Evolutionary conservation across 805 yeast species (phyloP).

Genomic region (Pichia nakasei): DNA sequence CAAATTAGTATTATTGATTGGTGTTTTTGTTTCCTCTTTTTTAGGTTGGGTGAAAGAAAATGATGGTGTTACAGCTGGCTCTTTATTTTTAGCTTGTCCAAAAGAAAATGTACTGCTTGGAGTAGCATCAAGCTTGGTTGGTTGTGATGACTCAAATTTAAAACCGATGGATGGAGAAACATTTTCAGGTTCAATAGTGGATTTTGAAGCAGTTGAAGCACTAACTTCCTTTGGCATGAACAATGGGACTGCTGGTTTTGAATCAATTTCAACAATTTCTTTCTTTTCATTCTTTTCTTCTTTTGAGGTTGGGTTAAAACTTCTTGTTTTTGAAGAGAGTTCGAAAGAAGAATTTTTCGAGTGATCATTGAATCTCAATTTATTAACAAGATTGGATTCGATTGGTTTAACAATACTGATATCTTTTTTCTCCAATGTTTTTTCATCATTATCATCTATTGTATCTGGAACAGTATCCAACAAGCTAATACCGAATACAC

Average conservation of each 20-base stretch:
- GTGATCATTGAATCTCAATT: constrained; percentile 18
- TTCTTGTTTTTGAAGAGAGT: constrained; percentile 10
- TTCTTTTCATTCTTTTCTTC: background rate
- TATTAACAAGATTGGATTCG: constrained; percentile 8
- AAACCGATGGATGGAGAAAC: constrained; percentile 1
- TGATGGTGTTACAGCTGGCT: background rate
- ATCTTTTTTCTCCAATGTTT: background rate
- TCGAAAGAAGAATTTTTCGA: constrained; percentile 8
- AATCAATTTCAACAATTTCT: background rate
- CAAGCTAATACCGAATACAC: constrained; percentile 17
- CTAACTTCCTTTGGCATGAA: background rate
- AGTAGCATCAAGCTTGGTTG: no score
- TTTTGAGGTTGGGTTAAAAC: background rate
- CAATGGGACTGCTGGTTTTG: background rate
- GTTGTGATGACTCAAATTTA: background rate
- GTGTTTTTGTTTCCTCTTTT: background rate
- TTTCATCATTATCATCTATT: constrained; percentile 1
- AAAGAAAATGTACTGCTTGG: background rate
- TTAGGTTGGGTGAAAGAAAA: background rate
- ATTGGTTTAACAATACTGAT: constrained; percentile 1
- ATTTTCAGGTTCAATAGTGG: background rate
- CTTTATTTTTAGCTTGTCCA: background rate
- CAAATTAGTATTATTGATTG: no score
- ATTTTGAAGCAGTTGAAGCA: background rate
- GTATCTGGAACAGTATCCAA: constrained; percentile 9